These are phyloP conservation scores for Phaeosphaeriaceae sp. DNA, from an alignment of 2,329 filamentous ascomycete genomes.

Conservation along the genomic window DNA sequence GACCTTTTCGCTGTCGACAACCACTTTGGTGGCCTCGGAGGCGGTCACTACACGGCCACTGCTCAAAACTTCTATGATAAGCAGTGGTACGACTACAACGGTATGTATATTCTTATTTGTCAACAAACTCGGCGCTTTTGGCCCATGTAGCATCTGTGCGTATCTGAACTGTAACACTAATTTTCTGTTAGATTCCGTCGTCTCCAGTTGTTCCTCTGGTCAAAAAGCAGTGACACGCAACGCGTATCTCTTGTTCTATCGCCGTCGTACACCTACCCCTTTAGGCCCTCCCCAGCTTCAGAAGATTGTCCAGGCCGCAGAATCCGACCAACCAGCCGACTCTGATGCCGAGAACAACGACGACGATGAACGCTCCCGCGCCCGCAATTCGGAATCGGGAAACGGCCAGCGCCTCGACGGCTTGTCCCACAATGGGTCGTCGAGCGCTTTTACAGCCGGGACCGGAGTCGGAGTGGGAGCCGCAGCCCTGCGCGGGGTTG, in stretches of 20 bases:
- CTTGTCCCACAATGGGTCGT: constrained; percentile 89
- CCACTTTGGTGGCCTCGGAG: constrained; percentile 90
- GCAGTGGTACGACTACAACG: constrained; percentile 97
- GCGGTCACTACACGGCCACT: constrained; percentile 94
- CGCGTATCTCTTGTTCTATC: constrained; percentile 95
- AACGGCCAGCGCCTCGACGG: constrained; percentile 87
- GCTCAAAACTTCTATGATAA: constrained; percentile 90
- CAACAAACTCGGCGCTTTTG: not conserved
- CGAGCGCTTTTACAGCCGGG: constrained; percentile 69
- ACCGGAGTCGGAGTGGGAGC: constrained; percentile 74
- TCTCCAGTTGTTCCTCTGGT: constrained; percentile 67
- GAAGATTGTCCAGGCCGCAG: constrained; percentile 71
- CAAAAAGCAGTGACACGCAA: constrained; percentile 72
- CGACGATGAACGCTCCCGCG: constrained; percentile 50
- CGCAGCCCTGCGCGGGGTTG: constrained; percentile 47
- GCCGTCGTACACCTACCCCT: constrained; percentile 76
- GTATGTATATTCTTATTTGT: constrained; percentile 54
- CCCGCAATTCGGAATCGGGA: constrained; percentile 70
- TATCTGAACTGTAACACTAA: not conserved
- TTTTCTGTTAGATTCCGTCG: constrained; percentile 72
- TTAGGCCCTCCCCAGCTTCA: constrained; percentile 81
- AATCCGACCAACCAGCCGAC: constrained; percentile 46
- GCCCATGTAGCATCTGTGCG: no score
- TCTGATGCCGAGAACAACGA: constrained; percentile 48
- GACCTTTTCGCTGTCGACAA: constrained; percentile 96